Evolutionary conservation across 2,329 filamentous ascomycete species (phyloP).

Genomic region (Colletotrichum sp.): DNA sequence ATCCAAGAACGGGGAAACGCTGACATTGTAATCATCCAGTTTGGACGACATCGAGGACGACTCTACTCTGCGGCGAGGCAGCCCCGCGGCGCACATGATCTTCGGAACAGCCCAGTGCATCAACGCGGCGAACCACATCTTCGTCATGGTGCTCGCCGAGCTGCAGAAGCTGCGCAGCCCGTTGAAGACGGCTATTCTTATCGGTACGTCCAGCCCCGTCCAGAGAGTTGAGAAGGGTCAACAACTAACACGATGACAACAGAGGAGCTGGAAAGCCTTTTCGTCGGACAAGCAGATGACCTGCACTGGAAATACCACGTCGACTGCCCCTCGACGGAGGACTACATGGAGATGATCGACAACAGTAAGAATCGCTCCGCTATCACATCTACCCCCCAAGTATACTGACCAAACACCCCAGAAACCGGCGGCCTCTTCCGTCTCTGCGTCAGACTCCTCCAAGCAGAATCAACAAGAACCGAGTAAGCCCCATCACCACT

Average conservation of each 20-base stretch:
- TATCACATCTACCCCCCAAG: too few relatives aligned
- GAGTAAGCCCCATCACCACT: too few relatives aligned
- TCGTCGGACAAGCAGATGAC: constrained; percentile 88
- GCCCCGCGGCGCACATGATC: constrained; percentile 82
- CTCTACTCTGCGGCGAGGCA: constrained; percentile 75
- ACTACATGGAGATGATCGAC: constrained; percentile 82
- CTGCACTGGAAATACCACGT: constrained; percentile 86
- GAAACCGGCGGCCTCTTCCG: constrained; percentile 27
- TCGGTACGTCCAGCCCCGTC: background rate
- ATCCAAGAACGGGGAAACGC: background rate
- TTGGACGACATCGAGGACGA: constrained; percentile 87
- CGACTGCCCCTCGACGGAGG: constrained; percentile 82
- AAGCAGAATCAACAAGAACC: background rate
- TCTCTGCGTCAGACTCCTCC: background rate
- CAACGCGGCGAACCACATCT: constrained; percentile 88
- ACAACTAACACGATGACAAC: constrained; percentile 60
- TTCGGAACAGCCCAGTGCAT: constrained; percentile 88
- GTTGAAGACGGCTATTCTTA: background rate
- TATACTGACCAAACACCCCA: background rate
- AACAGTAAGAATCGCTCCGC: too few relatives aligned
- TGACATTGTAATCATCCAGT: background rate
- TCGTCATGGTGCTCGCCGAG: constrained; percentile 76
- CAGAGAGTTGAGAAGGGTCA: accelerated
- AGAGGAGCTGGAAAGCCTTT: constrained; percentile 60
- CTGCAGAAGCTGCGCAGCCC: background rate